Evolutionary conservation across 2,329 filamentous ascomycete genomes (phyloP), one percentile per base, ranked within the genome.

Genomic region (Alternaria metachromatica): DNA sequence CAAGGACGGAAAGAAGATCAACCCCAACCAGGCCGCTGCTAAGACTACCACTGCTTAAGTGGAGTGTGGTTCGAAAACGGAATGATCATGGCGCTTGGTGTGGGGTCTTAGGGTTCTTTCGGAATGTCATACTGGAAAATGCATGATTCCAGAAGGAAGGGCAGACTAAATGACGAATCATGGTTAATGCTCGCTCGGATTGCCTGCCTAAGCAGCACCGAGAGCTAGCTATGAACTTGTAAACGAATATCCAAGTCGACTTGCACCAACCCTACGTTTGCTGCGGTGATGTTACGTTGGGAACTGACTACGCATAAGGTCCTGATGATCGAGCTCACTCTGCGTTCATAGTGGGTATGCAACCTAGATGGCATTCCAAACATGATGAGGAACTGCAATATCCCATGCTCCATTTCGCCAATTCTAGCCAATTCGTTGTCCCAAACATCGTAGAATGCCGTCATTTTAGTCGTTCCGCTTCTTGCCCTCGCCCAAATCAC

Each of bases 1-100:
- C 92, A 97, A 98, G 92, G 96, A 99, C 83, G 95, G 94, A 89
- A 99, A 99, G 94, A 99, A 99, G 92, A 90, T 99, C 83, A 91
- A 90, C 84, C 94, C 95, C 76, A 92, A 91, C 82, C 90, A 93
- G 86, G 90, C 93, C 84, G 87, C 88, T 80, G 93, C 92, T 87
- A 86, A 87, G 78, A 79, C 84, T 58, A 72, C 71, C 37, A 78
- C 67, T 65, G 78, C 72, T 73, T 79, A 78, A 64, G 64, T 58
- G 59, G 65, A 59, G 56, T 65, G 64, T 50, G 62, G 66, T 48
- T 55, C 61, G 57, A 60, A 68, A 62, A 67, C 60, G 67, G 67
- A 72, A 70, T 69, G 73, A 75, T 73, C 72, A 76, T 71, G 77
- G 76, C 74, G 76, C 75, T 74, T 75, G 75, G 74, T 73, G 72